Conservation (phyloP, 1,284 basidiomycete genomes). For the Lentinus polychrous region DNA sequence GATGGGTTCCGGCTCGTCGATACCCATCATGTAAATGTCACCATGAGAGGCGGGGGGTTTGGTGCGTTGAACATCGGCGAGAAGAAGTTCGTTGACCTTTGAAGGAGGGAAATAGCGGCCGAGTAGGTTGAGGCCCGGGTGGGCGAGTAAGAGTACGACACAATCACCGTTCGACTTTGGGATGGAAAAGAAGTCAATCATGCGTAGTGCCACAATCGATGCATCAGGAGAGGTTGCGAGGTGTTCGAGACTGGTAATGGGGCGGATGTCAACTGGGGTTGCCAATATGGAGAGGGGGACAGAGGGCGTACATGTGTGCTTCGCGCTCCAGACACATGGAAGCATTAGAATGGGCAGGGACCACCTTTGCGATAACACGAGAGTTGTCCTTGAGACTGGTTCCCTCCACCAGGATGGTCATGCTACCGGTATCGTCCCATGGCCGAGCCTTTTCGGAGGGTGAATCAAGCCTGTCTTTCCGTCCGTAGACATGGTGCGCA, state of each 20-base stretch:
- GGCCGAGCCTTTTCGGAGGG: conserved; percentile 38
- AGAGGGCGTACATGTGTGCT: conserved; percentile 52
- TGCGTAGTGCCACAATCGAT: conserved; percentile 43
- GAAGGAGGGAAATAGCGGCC: conserved; percentile 58
- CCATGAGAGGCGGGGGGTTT: conserved; percentile 36
- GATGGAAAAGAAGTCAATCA: conserved; percentile 61
- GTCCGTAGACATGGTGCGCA: conserved; percentile 17
- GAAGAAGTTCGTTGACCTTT: conserved; percentile 60
- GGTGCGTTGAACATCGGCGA: conserved; percentile 44
- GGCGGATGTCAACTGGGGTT: background rate
- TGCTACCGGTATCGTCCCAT: conserved; percentile 68
- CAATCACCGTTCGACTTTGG: conserved; percentile 57
- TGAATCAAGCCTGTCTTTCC: background rate
- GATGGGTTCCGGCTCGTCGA: conserved; percentile 38
- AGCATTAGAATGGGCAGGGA: conserved; percentile 59
- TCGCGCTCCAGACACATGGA: conserved; percentile 67
- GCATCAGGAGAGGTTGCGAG: conserved; percentile 45
- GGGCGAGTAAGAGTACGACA: conserved; percentile 54
- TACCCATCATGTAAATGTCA: conserved; percentile 44
- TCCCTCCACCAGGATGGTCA: conserved; percentile 61
- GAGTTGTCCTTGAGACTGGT: conserved; percentile 63
- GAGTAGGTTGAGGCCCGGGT: conserved; percentile 61
- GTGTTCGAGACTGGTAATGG: conserved; percentile 39
- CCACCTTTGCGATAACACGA: conserved; percentile 64
- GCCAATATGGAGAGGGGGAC: background rate